Conservation (phyloP, 2,329 filamentous ascomycete species). For the Stachybotrys elegans region DNA sequence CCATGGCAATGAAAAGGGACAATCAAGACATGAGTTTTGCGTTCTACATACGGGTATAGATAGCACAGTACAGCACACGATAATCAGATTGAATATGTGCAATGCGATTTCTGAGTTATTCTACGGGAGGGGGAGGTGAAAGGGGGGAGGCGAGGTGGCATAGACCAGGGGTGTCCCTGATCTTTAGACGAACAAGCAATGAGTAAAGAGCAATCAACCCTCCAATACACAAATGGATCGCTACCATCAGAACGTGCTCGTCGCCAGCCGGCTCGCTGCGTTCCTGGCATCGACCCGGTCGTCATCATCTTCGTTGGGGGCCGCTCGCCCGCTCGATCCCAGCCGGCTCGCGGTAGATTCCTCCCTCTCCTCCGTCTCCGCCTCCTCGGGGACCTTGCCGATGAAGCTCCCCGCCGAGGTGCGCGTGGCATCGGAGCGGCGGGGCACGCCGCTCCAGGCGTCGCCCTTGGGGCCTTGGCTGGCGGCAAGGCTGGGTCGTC, state of each 20-base stretch:
- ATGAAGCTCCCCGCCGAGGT: slow-evolving; percentile 71
- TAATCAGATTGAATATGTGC: too few relatives aligned
- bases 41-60: too few relatives aligned
- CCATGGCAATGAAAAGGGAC: too few relatives aligned
- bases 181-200: not conserved
- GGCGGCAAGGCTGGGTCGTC: slow-evolving; percentile 73
- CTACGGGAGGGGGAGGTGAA: too few relatives aligned
- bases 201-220: slow-evolving; percentile 12
- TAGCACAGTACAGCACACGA: too few relatives aligned
- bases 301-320: slow-evolving; percentile 79
- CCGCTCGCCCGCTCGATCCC: slow-evolving; percentile 37
- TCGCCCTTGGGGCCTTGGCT: slow-evolving; percentile 98
- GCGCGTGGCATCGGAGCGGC: slow-evolving; percentile 72
- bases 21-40: too few relatives aligned
- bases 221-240: slow-evolving; percentile 8
- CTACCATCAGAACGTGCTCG: slow-evolving; percentile 74
- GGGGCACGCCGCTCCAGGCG: slow-evolving; percentile 91
- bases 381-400: slow-evolving; percentile 59
- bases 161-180: not conserved
- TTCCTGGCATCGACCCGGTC: slow-evolving; percentile 94
- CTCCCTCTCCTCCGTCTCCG: slow-evolving; percentile 39
- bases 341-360: slow-evolving; percentile 29
- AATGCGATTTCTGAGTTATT: too few relatives aligned
- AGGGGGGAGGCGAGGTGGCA: not conserved
- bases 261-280: slow-evolving; percentile 86